These are phyloP conservation scores for Neoarthrinium moseri DNA, from an alignment of 2,329 filamentous ascomycete genomes.

Conservation along the genomic window DNA sequence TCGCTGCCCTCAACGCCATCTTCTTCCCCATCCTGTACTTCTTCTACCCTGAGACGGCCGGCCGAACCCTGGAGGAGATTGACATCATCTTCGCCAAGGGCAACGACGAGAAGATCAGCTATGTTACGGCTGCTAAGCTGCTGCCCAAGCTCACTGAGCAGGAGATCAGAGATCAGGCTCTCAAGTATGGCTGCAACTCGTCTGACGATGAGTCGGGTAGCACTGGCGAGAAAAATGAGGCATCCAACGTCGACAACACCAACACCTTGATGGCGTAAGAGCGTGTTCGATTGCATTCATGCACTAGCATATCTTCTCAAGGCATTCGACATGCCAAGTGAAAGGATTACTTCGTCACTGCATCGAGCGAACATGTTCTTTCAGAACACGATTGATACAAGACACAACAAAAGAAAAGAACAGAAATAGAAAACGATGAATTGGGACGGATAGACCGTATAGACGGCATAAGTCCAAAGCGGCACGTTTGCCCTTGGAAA, in stretches of 20 bases:
- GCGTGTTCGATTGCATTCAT: neutral
- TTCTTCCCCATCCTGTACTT: constrained; percentile 43
- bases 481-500: no score
- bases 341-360: no score
- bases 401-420: neutral
- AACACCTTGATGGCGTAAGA: constrained; percentile 1
- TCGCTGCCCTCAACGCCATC: constrained; percentile 31
- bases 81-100: constrained; percentile 62
- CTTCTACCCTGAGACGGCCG: constrained; percentile 51
- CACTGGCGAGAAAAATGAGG: neutral
- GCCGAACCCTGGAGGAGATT: constrained; percentile 53
- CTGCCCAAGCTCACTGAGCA: constrained; percentile 50
- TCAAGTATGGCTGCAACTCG: constrained; percentile 27
- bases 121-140: constrained; percentile 56
- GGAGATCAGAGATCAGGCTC: constrained; percentile 51
- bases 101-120: constrained; percentile 54
- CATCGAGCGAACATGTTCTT: no score
- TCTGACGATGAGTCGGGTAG: constrained; percentile 1
- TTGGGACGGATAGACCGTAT: constrained; percentile 3
- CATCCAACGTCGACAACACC: neutral
- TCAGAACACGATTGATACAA: neutral
- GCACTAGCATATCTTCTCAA: neutral
- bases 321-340: neutral
- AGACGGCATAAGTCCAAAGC: neutral
- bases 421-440: no score